Conservation (phyloP, 164 flowering plant genomes). For the Pachysandra terminalis region DNA sequence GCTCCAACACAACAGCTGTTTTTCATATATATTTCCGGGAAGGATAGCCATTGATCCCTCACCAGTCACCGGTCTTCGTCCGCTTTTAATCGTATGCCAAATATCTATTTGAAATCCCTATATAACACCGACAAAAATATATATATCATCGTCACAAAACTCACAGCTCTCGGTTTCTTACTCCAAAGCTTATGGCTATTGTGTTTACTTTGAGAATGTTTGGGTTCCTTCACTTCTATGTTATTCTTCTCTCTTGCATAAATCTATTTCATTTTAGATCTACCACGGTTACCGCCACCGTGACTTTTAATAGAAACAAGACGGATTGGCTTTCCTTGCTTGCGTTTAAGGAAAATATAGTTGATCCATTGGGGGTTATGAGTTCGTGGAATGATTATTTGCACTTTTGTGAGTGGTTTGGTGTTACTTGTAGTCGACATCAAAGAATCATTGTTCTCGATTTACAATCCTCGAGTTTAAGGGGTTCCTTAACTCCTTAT, state of each 20-base stretch:
- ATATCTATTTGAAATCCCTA: too few relatives aligned
- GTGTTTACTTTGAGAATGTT: too few relatives aligned
- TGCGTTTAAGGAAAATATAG: background rate
- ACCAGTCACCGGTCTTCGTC: too few relatives aligned
- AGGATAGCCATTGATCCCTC: too few relatives aligned
- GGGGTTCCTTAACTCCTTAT: background rate
- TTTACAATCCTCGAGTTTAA: background rate
- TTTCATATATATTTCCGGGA: too few relatives aligned
- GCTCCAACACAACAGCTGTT: too few relatives aligned
- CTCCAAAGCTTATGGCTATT: too few relatives aligned
- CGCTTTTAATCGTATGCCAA: too few relatives aligned
- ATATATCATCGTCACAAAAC: too few relatives aligned
- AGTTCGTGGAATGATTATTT: constrained; percentile 1
- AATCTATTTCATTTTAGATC: background rate
- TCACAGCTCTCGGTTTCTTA: too few relatives aligned
- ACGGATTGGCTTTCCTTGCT: background rate
- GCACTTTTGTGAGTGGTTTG: constrained; percentile 1
- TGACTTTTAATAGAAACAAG: background rate
- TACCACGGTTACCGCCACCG: background rate
- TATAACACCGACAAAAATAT: too few relatives aligned
- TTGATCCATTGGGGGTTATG: background rate
- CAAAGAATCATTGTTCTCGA: background rate
- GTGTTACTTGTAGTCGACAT: constrained; percentile 5
- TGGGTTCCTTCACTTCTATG: too few relatives aligned
- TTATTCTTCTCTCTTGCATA: background rate